Evolutionary conservation across 371 early-diverging fungal species (phyloP).

Genomic region (Mortierella sp.): DNA sequence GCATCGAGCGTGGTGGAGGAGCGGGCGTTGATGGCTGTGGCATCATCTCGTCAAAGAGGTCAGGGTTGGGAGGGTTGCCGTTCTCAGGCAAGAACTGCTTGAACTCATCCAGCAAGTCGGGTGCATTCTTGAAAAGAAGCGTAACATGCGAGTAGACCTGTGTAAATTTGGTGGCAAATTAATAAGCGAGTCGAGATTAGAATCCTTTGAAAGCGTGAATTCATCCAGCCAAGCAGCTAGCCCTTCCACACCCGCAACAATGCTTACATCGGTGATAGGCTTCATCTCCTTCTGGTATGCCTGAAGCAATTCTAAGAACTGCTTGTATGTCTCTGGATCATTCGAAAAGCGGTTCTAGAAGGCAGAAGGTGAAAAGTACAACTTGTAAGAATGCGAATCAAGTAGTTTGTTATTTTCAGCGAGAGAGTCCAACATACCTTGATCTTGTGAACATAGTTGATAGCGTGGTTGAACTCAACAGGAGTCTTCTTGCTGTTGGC

Average conservation of each 20-base stretch:
- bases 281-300: conserved; percentile 92
- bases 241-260: neutral
- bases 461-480: conserved; percentile 94
- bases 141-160: conserved; percentile 93
- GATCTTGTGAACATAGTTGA: conserved; percentile 96
- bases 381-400: neutral
- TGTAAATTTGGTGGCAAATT: neutral
- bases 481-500: conserved; percentile 62
- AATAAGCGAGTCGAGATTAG: neutral
- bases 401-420: too few relatives aligned
- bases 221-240: neutral
- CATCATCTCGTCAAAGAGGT: conserved; percentile 57
- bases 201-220: neutral
- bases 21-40: conserved; percentile 54
- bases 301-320: conserved; percentile 95
- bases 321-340: conserved; percentile 93
- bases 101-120: conserved; percentile 95
- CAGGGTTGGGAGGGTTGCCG: conserved; percentile 53
- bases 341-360: conserved; percentile 83
- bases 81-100: conserved; percentile 96
- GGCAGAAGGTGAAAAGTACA: neutral
- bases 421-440: conserved; percentile 66
- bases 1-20: conserved; percentile 51
- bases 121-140: conserved; percentile 83
- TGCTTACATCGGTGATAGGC: conserved; percentile 86